Base-by-base conservation (phyloP, 169 alveolate species). In the Plasmodium yoelii region DNA sequence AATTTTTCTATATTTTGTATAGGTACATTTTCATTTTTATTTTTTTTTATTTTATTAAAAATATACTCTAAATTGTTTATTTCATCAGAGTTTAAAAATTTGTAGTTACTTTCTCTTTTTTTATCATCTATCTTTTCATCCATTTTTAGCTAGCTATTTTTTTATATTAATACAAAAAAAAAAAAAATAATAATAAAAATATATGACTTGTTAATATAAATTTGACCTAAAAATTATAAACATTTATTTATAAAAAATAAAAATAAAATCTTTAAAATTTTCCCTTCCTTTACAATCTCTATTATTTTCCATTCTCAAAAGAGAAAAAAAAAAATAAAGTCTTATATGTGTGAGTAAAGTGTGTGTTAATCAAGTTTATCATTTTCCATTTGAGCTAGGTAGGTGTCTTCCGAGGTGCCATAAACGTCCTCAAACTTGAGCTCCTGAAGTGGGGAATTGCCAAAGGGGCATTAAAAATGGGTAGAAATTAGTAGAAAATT, bases 371-470 rank as follows among this genome's bases (percentile, higher is more conserved):
- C 22, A 6, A 18, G 1, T 47, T 82, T 57, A 82, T 12, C n/a
- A 47, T 59, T 26, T 19, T 12, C 19, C 60, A 26, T 74, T 74
- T 18, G 90, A 67, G n/a, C 71, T 59, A 82, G 28, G 49, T 82
- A 82, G 6, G 47, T 70, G 34, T 82, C 90, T 67, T 82, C 90
- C 10, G 84, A 67, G 24, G 44, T 51, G 0, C 90, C 90, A 26
- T 82, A 82, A n/a, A 82, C 90, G 28, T 82, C 90, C 61, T 82
- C 90, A 49, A 82, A 82, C 28, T 82, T 87, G 18, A 87, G 49
- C 19, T 72, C 87, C 88, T 87, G 72, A 5, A 34, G 7, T 19
- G 53, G 55, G 15, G n/a, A 44, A 24, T 28, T 13, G 18, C 24
- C 39, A 34, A 7, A 60, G 39, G 34, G 12, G 42, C 12, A 2